phyloP scores from a whole-genome alignment of 768 basidiomycete genomes.

The Pleurotus tuber-regium region DNA sequence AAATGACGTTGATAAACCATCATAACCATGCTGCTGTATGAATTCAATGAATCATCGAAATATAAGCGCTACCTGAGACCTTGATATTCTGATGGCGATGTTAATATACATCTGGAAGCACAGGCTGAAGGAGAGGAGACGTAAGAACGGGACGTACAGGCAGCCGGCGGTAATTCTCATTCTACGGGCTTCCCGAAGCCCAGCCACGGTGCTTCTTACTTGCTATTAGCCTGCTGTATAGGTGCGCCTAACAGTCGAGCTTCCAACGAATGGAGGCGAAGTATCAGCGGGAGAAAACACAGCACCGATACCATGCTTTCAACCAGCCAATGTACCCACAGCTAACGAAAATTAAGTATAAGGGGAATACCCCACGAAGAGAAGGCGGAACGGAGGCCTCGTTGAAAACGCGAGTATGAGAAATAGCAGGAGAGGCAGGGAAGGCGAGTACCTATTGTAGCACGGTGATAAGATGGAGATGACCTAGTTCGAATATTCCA shows the following conservation, averaged over 20 bases:
- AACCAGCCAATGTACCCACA: no score
- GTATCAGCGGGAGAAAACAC: slow-evolving; percentile 6
- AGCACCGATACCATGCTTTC: slow-evolving; percentile 4
- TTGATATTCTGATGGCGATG: no score
- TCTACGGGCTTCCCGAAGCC: no score
- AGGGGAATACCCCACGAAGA: slow-evolving; percentile 2
- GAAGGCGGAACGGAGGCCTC: slow-evolving; percentile 6
- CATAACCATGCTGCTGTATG: no score
- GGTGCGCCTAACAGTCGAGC: background rate
- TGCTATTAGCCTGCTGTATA: background rate
- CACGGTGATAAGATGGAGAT: background rate
- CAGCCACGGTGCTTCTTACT: no score
- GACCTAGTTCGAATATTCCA: background rate
- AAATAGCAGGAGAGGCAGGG: no score
- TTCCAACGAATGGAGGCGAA: slow-evolving; percentile 6
- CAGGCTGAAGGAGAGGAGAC: no score
- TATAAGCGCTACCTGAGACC: no score
- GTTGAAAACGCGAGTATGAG: slow-evolving; percentile 4
- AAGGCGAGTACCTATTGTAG: background rate
- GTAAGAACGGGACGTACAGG: background rate
- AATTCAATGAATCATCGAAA: no score
- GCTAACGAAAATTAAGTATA: no score
- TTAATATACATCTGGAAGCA: no score
- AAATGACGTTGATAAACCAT: no score
- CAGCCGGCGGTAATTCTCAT: background rate